Evolutionary conservation across 208 protist genomes (phyloP).

Genomic region (Trypanosoma lewisi): DNA sequence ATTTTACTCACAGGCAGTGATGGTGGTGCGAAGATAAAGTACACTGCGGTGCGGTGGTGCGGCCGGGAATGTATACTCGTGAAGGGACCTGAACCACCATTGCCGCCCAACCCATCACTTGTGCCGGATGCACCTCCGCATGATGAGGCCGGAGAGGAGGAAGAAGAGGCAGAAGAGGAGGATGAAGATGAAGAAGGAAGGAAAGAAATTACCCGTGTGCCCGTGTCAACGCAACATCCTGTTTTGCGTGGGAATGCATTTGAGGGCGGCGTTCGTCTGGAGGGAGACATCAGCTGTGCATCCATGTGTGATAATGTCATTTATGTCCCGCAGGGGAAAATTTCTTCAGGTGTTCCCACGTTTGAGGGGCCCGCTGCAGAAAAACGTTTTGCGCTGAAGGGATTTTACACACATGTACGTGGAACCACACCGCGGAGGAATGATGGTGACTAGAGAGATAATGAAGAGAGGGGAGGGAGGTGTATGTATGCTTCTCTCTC

Average conservation of each 20-base stretch:
- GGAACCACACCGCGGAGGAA: constrained; percentile 16
- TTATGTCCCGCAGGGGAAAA: constrained; percentile 33
- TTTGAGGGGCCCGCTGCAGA: constrained; percentile 19
- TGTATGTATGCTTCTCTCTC: not conserved
- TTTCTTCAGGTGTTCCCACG: not conserved
- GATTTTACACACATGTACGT: constrained; percentile 25
- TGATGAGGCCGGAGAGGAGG: constrained; percentile 3
- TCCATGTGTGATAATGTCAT: constrained; percentile 76
- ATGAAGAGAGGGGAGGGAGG: too few species aligned
- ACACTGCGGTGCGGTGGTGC: constrained; percentile 42
- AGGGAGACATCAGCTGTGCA: constrained; percentile 59
- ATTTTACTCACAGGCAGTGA: constrained; percentile 56
- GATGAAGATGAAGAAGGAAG: constrained; percentile 40
- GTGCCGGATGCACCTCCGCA: not conserved
- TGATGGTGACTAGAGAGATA: constrained; percentile 18
- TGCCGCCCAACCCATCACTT: constrained; percentile 33
- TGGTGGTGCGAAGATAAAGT: constrained; percentile 38
- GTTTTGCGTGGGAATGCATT: constrained; percentile 48
- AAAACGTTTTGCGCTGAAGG: constrained; percentile 26
- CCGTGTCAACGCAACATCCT: constrained; percentile 58
- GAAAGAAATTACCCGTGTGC: not conserved
- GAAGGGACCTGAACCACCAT: constrained; percentile 36
- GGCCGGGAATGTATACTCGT: constrained; percentile 68
- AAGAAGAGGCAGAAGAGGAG: constrained; percentile 37
- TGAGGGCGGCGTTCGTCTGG: constrained; percentile 61